Evolutionary conservation across 208 protist species (phyloP).

Genomic region (Acanthamoeba sp.): DNA sequence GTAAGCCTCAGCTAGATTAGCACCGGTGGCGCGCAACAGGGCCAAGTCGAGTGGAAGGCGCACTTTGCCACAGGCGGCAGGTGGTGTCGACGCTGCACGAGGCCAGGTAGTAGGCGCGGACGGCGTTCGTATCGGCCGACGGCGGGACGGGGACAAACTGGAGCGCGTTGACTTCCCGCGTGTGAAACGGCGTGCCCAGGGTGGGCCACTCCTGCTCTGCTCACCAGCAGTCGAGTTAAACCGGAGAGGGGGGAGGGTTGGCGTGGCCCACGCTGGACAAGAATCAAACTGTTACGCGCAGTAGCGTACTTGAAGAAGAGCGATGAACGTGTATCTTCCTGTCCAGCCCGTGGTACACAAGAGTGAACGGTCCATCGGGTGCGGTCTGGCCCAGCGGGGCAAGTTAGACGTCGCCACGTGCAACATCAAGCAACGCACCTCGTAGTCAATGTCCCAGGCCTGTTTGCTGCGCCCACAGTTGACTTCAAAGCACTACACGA

Average conservation of each 20-base stretch:
- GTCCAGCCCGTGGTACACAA: slow-evolving; percentile 32
- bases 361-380: slow-evolving; percentile 35
- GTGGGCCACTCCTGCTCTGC: neutral
- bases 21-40: no score
- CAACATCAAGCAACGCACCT: no score
- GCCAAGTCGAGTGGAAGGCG: neutral
- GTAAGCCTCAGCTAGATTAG: no score
- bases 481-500: neutral
- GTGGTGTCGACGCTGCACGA: slow-evolving; percentile 65
- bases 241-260: no score
- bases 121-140: neutral
- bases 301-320: no score
- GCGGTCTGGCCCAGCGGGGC: no score
- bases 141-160: neutral
- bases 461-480: slow-evolving; percentile 47
- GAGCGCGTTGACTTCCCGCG: slow-evolving; percentile 28
- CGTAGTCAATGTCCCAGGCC: slow-evolving; percentile 30
- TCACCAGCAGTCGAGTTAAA: neutral
- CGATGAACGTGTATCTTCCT: neutral
- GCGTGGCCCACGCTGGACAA: neutral
- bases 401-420: no score
- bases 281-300: no score
- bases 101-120: neutral
- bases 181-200: slow-evolving; percentile 14
- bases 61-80: slow-evolving; percentile 19